Evolutionary conservation across 495 filamentous ascomycete species (phyloP), one percentile per base, ranked within the genome.

Genomic region (Talaromyces proteolyticus): DNA sequence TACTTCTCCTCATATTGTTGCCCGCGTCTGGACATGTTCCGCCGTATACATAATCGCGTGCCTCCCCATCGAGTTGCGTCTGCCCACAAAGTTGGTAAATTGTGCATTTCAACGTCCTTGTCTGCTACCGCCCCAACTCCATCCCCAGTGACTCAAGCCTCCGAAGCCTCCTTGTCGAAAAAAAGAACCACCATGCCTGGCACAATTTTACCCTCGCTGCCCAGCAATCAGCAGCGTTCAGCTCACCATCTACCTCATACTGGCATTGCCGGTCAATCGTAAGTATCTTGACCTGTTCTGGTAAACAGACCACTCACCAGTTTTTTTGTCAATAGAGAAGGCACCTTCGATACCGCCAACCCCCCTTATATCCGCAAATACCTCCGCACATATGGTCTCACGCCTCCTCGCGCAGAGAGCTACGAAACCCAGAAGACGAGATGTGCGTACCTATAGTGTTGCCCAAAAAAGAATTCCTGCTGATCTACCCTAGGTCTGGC

Each of bases 381-480:
- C 61, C 78, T 88, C 46, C 73, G 76, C 57, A 87, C 86, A 19
- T 84, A 87, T 63, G 86, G 86, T 52, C 68, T 89, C 57, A 82
- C 77, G 37, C 86, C 86, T 52, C 86, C 86, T 16, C 77, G 74
- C 53, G 74, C 87, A 44, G 87, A 91, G 65, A 79, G 70, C 54
- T 84, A 81, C 62, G 83, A 86, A 53, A 69, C 75, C 48, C 87
- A 91, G 62, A 76, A 80, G 58, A 70, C 79, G 56, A 72, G 87
- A 73, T 89, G 86, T 83, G 59, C 58, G 75, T 37, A 29, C 14
- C n/a, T n/a, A n/a, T n/a, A n/a, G n/a, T n/a, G n/a, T n/a, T n/a
- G n/a, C n/a, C n/a, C n/a, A n/a, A n/a, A n/a, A 17, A 17, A 23
- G 29, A 38, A 23, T 23, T n/a, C 17, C 18, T 1, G n/a, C 16